phyloP scores from a whole-genome alignment of 805 yeast species.

The Starmerella stigmatis region DNA sequence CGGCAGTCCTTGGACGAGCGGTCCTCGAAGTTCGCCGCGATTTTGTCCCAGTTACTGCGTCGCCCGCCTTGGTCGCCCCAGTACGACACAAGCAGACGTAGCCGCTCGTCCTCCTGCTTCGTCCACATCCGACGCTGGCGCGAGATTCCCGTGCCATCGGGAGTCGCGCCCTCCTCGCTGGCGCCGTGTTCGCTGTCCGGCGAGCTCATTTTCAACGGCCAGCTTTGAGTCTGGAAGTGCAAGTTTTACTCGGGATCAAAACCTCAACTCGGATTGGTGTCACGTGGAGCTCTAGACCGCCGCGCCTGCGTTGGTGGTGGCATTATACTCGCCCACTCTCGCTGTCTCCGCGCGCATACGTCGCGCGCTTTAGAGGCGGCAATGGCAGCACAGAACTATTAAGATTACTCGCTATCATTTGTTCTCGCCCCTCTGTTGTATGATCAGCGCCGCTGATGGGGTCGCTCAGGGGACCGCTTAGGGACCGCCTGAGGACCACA shows the following conservation, averaged over 20 bases:
- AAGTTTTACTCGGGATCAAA: background rate
- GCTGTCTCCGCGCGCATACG: no score
- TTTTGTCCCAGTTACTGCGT: constrained; percentile 36
- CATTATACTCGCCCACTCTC: no score
- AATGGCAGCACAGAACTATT: no score
- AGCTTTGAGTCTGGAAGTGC: background rate
- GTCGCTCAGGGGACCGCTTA: no score
- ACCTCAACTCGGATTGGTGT: background rate
- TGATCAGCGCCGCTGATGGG: no score
- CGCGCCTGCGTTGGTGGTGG: no score
- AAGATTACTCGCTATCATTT: no score
- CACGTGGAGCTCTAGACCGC: no score
- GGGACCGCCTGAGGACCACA: no score
- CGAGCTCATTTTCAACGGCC: constrained; percentile 1
- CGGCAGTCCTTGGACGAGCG: constrained; percentile 74
- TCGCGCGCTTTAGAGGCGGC: no score
- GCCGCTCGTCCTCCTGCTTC: constrained; percentile 54
- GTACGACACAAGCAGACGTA: constrained; percentile 35
- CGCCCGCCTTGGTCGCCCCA: constrained; percentile 41
- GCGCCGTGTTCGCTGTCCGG: constrained; percentile 5
- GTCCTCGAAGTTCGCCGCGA: constrained; percentile 28
- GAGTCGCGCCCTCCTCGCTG: constrained; percentile 1
- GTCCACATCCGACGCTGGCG: constrained; percentile 45
- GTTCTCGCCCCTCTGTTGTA: no score
- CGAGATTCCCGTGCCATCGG: background rate